Percentiles rank a stretch among this genome's conserved stretches.
Conservation (phyloP, 306 rosid genomes). For the Corylus heterophylla region DNA sequence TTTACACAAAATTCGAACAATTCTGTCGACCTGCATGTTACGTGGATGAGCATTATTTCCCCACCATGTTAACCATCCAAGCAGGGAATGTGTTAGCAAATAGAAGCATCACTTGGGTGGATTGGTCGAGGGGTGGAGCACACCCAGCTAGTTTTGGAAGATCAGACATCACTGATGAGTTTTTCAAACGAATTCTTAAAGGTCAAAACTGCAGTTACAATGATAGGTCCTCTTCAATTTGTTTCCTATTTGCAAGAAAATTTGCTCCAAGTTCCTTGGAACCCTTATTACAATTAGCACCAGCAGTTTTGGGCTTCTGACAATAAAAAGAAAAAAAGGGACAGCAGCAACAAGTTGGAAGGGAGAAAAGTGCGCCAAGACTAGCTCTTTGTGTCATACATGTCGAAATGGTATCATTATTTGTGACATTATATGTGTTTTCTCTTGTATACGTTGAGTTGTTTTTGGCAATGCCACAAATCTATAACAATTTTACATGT, state of each 20-base stretch:
- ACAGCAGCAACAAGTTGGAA: not conserved
- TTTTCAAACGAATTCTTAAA: constrained; percentile 40
- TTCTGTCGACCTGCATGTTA: constrained; percentile 86
- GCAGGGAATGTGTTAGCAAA: constrained; percentile 62
- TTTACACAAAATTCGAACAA: constrained; percentile 54
- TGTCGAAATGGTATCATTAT: not conserved
- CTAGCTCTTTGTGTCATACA: not conserved
- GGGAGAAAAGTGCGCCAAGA: no score
- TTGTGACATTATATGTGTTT: not conserved
- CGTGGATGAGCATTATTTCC: constrained; percentile 95
- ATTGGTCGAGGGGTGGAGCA: constrained; percentile 97
- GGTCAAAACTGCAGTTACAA: constrained; percentile 63
- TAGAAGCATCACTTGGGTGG: constrained; percentile 94
- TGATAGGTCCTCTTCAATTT: constrained; percentile 42
- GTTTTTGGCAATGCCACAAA: not conserved
- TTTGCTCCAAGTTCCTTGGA: constrained; percentile 88
- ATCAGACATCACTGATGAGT: constrained; percentile 54
- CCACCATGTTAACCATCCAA: constrained; percentile 79
- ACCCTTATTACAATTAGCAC: constrained; percentile 58
- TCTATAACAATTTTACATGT: constrained; percentile 34
- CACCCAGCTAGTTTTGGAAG: constrained; percentile 91
- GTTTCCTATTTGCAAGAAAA: constrained; percentile 85
- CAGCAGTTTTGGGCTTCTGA: constrained; percentile 65
- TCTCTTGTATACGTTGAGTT: not conserved
- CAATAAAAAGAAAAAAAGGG: no score